Percentiles rank a stretch among this genome's conserved stretches.
These are phyloP conservation scores for Hyaloscypha variabilis DNA, from an alignment of 495 filamentous ascomycete species.

Conservation along the genomic window DNA sequence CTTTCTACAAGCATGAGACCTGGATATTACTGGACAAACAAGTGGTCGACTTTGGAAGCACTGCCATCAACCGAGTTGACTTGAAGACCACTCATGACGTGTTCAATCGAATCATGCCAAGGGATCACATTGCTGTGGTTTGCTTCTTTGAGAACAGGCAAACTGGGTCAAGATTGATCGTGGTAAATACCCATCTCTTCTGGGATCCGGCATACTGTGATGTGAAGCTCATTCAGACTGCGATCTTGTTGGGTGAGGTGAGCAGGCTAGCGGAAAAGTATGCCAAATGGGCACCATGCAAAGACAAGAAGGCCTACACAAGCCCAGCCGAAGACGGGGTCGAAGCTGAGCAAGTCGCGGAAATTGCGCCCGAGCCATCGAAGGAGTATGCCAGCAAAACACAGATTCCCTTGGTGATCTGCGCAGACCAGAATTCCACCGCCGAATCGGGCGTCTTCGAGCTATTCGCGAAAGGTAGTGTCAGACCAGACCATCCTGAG, in stretches of 20 bases:
- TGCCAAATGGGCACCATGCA: conserved; percentile 70
- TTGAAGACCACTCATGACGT: conserved; percentile 96
- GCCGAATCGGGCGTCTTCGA: conserved; percentile 86
- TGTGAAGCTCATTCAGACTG: conserved; percentile 93
- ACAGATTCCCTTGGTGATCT: conserved; percentile 88
- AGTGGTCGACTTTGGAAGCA: conserved; percentile 86
- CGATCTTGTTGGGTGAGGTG: conserved; percentile 89
- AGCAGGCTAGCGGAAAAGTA: conserved; percentile 82
- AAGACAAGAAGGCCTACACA: conserved; percentile 72
- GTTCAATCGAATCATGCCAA: conserved; percentile 96
- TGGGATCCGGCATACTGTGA: conserved; percentile 91
- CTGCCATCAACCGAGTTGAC: conserved; percentile 88
- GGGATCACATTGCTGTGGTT: conserved; percentile 91
- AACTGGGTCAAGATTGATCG: conserved; percentile 86
- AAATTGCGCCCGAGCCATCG: conserved; percentile 59
- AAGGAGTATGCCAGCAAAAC: conserved; percentile 80
- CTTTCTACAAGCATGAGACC: conserved; percentile 91
- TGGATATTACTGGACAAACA: conserved; percentile 93
- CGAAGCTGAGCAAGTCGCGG: conserved; percentile 54
- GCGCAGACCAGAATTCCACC: conserved; percentile 94
- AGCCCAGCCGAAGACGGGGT: conserved; percentile 41
- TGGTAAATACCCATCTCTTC: conserved; percentile 90
- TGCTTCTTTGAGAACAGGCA: conserved; percentile 87
- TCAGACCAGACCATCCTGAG: conserved; percentile 75
- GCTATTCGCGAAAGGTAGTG: conserved; percentile 72